Evolutionary conservation across 2,329 filamentous ascomycete species (phyloP), one percentile per base, ranked within the genome.

Genomic region (Neofusicoccum parvum): DNA sequence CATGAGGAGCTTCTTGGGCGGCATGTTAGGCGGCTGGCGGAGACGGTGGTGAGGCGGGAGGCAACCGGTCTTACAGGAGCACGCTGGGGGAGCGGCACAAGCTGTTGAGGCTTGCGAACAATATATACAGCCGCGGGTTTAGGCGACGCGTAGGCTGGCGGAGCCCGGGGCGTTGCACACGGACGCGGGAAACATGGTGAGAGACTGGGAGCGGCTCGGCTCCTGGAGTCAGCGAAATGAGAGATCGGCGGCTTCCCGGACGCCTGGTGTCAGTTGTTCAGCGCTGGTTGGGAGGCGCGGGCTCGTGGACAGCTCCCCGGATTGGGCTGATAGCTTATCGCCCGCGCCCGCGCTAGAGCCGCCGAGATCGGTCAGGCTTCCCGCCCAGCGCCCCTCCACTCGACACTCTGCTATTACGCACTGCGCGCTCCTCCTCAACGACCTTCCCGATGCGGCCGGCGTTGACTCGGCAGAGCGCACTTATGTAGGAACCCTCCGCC

Each of bases 1-100:
- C 64, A 65, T 65, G 43, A 49, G 45, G 23, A 53, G 54, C 37
- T 36, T 59, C 54, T 37, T 62, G 39, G 62, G 54, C 27, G 41
- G 20, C 64, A 60, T 65, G 64, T 48, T 59, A 49, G 48, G 46
- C 36, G 11, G 62, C 12, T 15, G 23, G 36, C 27, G 23, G 36
- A 20, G 37, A 34, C 12, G 48, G 36, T n/a, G 43, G 56, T 7
- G 11, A 39, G 15, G 48, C 15, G 20, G 62, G 34, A n/a, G 34
- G 11, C 41, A 15, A 5, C 3, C 23, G 39, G 36, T 53, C 56
- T 60, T 45, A 62, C 64, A 46, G 39, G 49, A 17, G 27, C 37
- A 23, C 11, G 32, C 39, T 64, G n/a, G 3, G 46, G 48, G 46
- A 34, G 39, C 54, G 43, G 34, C 3, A 6, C n/a, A 27, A 7